Conservation (phyloP, 1,284 basidiomycete genomes). For the Trametes polyzona region DNA sequence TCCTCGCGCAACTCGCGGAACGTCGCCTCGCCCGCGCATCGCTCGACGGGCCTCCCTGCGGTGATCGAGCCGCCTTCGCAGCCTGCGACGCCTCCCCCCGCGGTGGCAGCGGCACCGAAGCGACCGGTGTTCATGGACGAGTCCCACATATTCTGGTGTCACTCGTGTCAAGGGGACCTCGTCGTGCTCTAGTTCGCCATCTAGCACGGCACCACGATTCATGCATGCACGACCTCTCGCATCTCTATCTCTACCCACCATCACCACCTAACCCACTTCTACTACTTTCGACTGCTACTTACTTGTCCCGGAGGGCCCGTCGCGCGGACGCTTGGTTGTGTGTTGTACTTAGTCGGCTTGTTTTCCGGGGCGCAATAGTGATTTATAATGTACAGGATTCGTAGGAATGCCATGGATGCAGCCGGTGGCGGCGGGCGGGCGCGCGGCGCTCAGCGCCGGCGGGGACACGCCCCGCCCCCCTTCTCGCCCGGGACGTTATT, state of each 20-base stretch:
- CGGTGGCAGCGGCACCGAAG: constrained; percentile 22
- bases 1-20: constrained; percentile 40
- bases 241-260: neutral
- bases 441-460: constrained; percentile 11
- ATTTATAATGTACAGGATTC: constrained; percentile 26
- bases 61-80: constrained; percentile 32
- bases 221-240: neutral
- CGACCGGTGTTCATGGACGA: constrained; percentile 80
- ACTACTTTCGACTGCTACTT: too few relatives aligned
- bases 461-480: constrained; percentile 4
- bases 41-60: constrained; percentile 32
- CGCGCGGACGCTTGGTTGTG: constrained; percentile 1
- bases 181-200: constrained; percentile 78
- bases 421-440: constrained; percentile 6
- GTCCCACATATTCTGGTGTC: constrained; percentile 85
- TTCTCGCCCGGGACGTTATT: too few relatives aligned
- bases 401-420: constrained; percentile 15
- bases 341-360: neutral
- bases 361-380: constrained; percentile 5
- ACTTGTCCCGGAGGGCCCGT: too few relatives aligned
- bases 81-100: constrained; percentile 22
- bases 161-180: constrained; percentile 76
- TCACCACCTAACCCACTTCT: too few relatives aligned
- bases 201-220: neutral
- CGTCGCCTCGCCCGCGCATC: constrained; percentile 41